Percentiles rank a stretch among this genome's conserved stretches.
These are phyloP conservation scores for Ampelocalamus luodianensis DNA, from an alignment of 176 grass and related monocot species.

Conservation along the genomic window DNA sequence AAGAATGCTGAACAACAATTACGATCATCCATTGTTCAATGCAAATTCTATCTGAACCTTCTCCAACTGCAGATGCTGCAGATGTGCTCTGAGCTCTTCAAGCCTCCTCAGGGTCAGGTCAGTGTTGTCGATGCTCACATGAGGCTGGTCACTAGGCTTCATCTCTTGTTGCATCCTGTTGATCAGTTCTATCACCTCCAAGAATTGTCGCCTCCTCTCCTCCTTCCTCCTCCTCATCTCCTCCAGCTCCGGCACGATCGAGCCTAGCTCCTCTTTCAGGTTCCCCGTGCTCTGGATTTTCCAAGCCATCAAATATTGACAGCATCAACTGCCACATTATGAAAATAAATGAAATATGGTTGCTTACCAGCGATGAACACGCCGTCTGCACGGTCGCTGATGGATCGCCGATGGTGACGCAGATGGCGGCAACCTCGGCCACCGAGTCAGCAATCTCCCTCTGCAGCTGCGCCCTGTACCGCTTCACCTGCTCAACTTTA, in stretches of 20 bases:
- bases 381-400: slow-evolving; percentile 16
- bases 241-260: slow-evolving; percentile 61
- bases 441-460: slow-evolving; percentile 60
- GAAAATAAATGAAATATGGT: not conserved
- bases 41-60: slow-evolving; percentile 53
- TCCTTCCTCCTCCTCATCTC: slow-evolving; percentile 59
- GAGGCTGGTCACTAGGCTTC: slow-evolving; percentile 26
- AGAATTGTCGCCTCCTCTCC: slow-evolving; percentile 59
- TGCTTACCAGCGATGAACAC: slow-evolving; percentile 24
- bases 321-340: not conserved
- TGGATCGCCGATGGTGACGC: slow-evolving; percentile 66
- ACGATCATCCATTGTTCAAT: not conserved
- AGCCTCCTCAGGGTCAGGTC: slow-evolving; percentile 67
- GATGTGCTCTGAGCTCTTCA: slow-evolving; percentile 56
- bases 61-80: slow-evolving; percentile 59
- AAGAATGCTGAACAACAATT: not conserved
- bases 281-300: slow-evolving; percentile 47
- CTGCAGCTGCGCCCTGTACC: slow-evolving; percentile 50
- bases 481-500: slow-evolving; percentile 72
- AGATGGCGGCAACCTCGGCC: slow-evolving; percentile 70
- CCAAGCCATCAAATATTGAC: not conserved
- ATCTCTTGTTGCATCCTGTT: slow-evolving; percentile 61
- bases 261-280: slow-evolving; percentile 70
- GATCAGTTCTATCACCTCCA: slow-evolving; percentile 54
- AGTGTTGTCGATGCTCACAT: slow-evolving; percentile 5